These are phyloP conservation scores for Exophiala sideris DNA, from an alignment of 2,329 filamentous ascomycete species.

Conservation along the genomic window DNA sequence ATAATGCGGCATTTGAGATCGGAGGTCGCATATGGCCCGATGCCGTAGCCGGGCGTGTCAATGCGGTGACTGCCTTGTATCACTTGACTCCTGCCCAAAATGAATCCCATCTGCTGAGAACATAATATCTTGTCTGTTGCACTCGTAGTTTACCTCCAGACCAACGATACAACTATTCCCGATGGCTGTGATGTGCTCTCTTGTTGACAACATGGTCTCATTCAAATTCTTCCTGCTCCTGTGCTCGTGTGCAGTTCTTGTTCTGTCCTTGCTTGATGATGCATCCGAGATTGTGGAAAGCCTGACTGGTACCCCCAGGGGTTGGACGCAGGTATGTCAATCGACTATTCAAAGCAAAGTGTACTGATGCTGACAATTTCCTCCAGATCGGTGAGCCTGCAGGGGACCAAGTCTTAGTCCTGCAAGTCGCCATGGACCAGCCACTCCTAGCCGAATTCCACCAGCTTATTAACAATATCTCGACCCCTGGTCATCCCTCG, in stretches of 20 bases:
- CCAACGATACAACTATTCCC: no score
- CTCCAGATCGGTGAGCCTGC: slow-evolving; percentile 4
- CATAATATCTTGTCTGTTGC: no score
- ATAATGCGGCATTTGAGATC: no score
- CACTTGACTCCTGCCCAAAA: no score
- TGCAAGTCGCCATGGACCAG: slow-evolving; percentile 51
- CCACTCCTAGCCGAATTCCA: slow-evolving; percentile 53
- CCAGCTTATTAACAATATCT: slow-evolving; percentile 58
- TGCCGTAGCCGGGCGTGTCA: no score
- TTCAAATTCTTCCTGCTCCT: slow-evolving; percentile 2
- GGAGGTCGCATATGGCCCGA: no score
- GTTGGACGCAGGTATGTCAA: slow-evolving; percentile 21
- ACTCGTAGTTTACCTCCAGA: no score
- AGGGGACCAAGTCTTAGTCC: slow-evolving; percentile 42
- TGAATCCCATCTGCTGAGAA: no score
- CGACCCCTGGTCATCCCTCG: slow-evolving; percentile 55
- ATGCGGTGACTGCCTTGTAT: no score
- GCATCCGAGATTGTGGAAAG: slow-evolving; percentile 35
- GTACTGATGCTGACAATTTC: background rate
- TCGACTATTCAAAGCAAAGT: background rate
- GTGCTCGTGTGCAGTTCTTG: background rate
- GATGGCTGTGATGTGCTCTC: background rate
- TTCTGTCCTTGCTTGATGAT: background rate
- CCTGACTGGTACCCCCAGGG: slow-evolving; percentile 35
- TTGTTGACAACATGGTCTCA: background rate